Conservation (phyloP, 176 grass and related monocot species). For the Rhipidocladum racemiflorum region DNA sequence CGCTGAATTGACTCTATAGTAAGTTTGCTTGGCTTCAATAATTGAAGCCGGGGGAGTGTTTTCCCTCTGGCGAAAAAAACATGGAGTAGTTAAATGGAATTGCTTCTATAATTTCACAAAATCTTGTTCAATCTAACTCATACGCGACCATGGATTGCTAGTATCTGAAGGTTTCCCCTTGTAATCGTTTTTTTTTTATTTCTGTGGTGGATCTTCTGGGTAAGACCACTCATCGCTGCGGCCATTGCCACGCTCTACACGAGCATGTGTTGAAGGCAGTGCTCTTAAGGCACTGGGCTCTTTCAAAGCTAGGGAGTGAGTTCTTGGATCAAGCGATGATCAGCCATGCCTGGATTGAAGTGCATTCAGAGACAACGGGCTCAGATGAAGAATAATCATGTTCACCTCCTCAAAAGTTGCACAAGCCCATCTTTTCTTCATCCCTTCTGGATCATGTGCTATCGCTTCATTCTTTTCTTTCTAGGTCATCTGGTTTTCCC, state of each 20-base stretch:
- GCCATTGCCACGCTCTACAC: slow-evolving; percentile 36
- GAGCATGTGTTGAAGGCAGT: slow-evolving; percentile 31
- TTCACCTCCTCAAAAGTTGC: slow-evolving; percentile 29
- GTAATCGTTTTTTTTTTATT: no score
- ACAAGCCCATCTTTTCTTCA: neutral
- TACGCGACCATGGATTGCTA: neutral
- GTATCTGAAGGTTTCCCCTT: neutral
- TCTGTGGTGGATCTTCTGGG: slow-evolving; percentile 47
- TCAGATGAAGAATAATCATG: slow-evolving; percentile 23
- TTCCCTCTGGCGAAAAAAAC: no score
- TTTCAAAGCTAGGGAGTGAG: slow-evolving; percentile 9
- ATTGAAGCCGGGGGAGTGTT: no score
- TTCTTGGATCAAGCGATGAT: slow-evolving; percentile 32
- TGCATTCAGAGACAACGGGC: neutral
- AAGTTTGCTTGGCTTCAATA: no score
- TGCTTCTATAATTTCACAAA: no score
- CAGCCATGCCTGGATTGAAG: slow-evolving; percentile 26
- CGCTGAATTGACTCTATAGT: no score
- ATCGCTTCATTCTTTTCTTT: neutral
- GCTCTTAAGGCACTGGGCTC: slow-evolving; percentile 31
- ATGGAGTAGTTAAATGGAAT: no score
- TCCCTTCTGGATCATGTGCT: slow-evolving; percentile 25
- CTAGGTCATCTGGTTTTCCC: neutral
- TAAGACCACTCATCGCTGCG: slow-evolving; percentile 19
- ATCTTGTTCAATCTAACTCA: neutral